Evolutionary conservation across 371 early-diverging fungal genomes (phyloP).

Genomic region (Circinella umbellata): DNA sequence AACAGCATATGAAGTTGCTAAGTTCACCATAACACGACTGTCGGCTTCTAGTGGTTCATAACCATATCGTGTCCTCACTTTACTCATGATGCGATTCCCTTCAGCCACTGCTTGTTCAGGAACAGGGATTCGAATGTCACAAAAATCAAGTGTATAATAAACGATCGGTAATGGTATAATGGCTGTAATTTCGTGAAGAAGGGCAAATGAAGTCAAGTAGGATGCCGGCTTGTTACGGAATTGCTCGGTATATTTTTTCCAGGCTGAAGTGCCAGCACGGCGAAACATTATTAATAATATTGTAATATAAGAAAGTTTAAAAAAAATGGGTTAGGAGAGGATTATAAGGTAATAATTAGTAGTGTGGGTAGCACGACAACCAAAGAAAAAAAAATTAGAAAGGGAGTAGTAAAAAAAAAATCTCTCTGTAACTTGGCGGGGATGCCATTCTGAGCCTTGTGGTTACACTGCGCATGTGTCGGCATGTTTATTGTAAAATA

Average conservation of each 20-base stretch:
- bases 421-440: not conserved
- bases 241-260: constrained; percentile 62
- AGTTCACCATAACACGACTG: constrained; percentile 68
- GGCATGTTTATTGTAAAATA: not conserved
- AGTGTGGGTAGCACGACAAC: not conserved
- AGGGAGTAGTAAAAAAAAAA: not conserved
- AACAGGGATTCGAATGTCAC: constrained; percentile 59
- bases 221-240: constrained; percentile 80
- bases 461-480: constrained; percentile 8
- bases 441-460: not conserved
- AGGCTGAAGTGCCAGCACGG: constrained; percentile 16
- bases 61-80: constrained; percentile 61
- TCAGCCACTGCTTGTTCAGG: constrained; percentile 71
- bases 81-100: constrained; percentile 68
- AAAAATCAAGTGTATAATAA: constrained; percentile 67
- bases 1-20: constrained; percentile 82
- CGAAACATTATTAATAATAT: constrained; percentile 5
- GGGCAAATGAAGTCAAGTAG: constrained; percentile 79
- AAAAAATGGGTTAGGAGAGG: not conserved
- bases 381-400: not conserved
- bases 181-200: constrained; percentile 92
- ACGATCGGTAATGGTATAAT: constrained; percentile 79
- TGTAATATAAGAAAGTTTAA: not conserved
- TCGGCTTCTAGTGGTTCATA: constrained; percentile 48
- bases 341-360: too few species aligned